Percentiles rank a stretch among this genome's conserved stretches.
These are phyloP conservation scores for Synchytrium microbalum DNA, from an alignment of 371 early-diverging fungal genomes.

Conservation along the genomic window DNA sequence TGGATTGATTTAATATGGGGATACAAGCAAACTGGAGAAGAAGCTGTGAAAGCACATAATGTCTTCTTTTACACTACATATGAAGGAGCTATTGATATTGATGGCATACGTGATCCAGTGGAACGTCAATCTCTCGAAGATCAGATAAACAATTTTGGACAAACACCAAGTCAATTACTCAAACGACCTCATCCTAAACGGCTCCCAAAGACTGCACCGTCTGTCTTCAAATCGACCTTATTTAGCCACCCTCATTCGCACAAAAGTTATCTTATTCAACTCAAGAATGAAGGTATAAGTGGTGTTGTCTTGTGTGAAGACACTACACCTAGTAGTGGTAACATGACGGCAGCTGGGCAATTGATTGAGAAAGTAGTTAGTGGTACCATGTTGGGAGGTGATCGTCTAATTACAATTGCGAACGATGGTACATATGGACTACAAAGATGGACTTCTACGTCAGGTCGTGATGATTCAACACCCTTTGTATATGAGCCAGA, in stretches of 20 bases:
- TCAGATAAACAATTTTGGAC: conserved; percentile 93
- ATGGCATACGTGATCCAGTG: conserved; percentile 75
- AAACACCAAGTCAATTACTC: conserved; percentile 49
- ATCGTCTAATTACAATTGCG: background rate
- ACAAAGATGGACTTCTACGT: background rate
- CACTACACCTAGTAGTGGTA: background rate
- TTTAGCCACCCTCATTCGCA: conserved; percentile 20
- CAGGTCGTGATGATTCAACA: background rate
- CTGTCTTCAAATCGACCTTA: conserved; percentile 5
- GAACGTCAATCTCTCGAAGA: conserved; percentile 81
- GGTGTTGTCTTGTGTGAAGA: conserved; percentile 11
- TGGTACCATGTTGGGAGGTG: background rate
- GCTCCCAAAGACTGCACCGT: background rate
- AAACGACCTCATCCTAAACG: conserved; percentile 33
- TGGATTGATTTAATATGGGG: conserved; percentile 54
- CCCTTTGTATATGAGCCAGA: conserved; percentile 28
- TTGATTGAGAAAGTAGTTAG: background rate
- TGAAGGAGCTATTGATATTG: conserved; percentile 84
- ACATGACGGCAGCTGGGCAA: background rate
- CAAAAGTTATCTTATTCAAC: conserved; percentile 22
- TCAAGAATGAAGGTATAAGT: conserved; percentile 7
- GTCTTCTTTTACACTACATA: conserved; percentile 87
- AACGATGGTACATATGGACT: background rate
- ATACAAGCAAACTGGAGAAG: conserved; percentile 44
- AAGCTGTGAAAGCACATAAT: conserved; percentile 66